Evolutionary conservation across 495 filamentous ascomycete genomes (phyloP).

Genomic region (Xylaria grammica): DNA sequence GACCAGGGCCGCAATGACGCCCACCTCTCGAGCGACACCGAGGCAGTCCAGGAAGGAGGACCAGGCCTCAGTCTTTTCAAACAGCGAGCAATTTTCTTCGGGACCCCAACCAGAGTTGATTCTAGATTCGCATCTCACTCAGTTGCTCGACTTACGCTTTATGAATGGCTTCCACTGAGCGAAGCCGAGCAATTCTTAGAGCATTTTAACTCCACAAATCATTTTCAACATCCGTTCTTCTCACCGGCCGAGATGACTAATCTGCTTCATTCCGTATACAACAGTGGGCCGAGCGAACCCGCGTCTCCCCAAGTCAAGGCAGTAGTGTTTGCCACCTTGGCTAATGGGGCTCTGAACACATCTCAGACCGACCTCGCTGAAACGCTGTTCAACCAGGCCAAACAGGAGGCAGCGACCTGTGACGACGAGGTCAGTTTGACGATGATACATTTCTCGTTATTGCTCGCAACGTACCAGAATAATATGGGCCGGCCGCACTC

Average conservation of each 20-base stretch:
- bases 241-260: conserved; percentile 22
- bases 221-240: conserved; percentile 43
- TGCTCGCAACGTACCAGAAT: conserved; percentile 52
- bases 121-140: not conserved
- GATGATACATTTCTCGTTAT: conserved; percentile 47
- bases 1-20: conserved; percentile 32
- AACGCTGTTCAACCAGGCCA: conserved; percentile 47
- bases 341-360: not conserved
- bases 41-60: conserved; percentile 47
- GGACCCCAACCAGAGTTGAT: conserved; percentile 38
- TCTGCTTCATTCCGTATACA: conserved; percentile 5
- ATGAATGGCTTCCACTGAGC: conserved; percentile 36
- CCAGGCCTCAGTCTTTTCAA: conserved; percentile 53
- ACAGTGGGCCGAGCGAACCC: not conserved
- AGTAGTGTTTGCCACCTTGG: conserved; percentile 2
- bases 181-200: conserved; percentile 44
- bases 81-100: conserved; percentile 54
- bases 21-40: not conserved
- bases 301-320: not conserved
- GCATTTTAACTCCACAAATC: conserved; percentile 42
- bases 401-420: conserved; percentile 37
- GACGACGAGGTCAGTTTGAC: conserved; percentile 54
- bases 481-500: conserved; percentile 53
- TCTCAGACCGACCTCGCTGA: conserved; percentile 28
- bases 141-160: conserved; percentile 42